Conservation (phyloP, 2,329 filamentous ascomycete genomes). For the Microascus cirrosus region DNA sequence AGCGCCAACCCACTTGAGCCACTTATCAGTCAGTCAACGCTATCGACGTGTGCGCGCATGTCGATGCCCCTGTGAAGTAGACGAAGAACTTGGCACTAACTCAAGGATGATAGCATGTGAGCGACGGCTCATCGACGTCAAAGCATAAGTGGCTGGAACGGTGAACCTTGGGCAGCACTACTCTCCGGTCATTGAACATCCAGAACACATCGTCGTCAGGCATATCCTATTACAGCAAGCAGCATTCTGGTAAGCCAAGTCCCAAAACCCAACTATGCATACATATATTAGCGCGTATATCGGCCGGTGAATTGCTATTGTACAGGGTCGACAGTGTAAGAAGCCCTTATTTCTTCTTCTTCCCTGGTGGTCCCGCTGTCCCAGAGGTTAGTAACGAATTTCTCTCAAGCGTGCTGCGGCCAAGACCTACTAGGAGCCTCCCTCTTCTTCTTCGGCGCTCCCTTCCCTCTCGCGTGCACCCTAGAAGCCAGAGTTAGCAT, state of each 20-base stretch:
- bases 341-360: slow-evolving; percentile 11
- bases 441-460: slow-evolving; percentile 79
- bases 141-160: too few relatives aligned
- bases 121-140: too few relatives aligned
- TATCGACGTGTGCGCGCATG: too few relatives aligned
- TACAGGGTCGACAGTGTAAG: slow-evolving; percentile 2
- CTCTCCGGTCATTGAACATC: too few relatives aligned
- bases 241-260: background rate
- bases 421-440: slow-evolving; percentile 25
- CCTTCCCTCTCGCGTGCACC: slow-evolving; percentile 72
- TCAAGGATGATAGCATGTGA: too few relatives aligned
- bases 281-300: background rate
- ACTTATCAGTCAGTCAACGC: too few relatives aligned
- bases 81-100: too few relatives aligned
- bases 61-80: too few relatives aligned
- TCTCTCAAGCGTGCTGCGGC: background rate
- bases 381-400: background rate
- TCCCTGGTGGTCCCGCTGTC: slow-evolving; percentile 2
- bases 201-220: background rate
- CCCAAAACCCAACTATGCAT: background rate
- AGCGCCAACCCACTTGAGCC: too few relatives aligned
- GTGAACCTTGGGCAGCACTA: too few relatives aligned
- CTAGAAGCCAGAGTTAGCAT: slow-evolving; percentile 1
- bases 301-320: background rate
- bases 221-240: background rate